Evolutionary conservation across 1,284 basidiomycete species (phyloP), one percentile per base, ranked within the genome.

Genomic region (Trametes sp.): DNA sequence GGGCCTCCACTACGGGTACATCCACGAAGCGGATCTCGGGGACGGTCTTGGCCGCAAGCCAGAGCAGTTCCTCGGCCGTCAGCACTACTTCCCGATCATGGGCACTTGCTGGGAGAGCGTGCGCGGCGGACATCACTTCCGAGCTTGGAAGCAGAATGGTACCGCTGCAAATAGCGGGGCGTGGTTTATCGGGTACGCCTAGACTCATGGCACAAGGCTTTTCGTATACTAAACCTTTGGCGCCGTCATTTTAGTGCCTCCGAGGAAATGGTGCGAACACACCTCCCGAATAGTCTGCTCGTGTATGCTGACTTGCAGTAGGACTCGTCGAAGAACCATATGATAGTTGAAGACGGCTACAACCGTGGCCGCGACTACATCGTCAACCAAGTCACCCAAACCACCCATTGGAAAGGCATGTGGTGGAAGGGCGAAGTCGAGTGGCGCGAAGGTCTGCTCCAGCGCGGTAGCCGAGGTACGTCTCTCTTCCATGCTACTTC

Each of bases 361-460:
- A 93, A 94, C 69, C 77, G 89, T 50, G 90, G 92, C 13, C 86
- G 92, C 21, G 88, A 94, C 75, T 86, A 81, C 77, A 78, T 94
- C 57, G 89, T 93, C 24, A 79, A 83, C 44, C 84, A 80, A 13
- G 90, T 92, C n/a, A 71, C 82, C 24, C 73, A 80, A 9, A 88
- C 86, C n/a, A 83, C 82, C 54, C 79, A 80, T 33, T 88, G 84
- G 84, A 82, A 82, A 38, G 82, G 85, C 11, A 82, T 83, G 66
- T 86, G 82, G 80, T 93, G 92, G 91, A 77, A 80, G 65, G 89
- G 90, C 1, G 85, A 90, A 1, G 82, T 94, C 2, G 87, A 89
- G 71, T 93, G 88, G 89, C 81, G 82, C 28, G 81, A 82, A 41
- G 90, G 86, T 35, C 80, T 94, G 8, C 76, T 93, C 21, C 80